Evolutionary conservation across 768 basidiomycete genomes (phyloP), one percentile per base, ranked within the genome.

Genomic region (Dioszegia crocea): DNA sequence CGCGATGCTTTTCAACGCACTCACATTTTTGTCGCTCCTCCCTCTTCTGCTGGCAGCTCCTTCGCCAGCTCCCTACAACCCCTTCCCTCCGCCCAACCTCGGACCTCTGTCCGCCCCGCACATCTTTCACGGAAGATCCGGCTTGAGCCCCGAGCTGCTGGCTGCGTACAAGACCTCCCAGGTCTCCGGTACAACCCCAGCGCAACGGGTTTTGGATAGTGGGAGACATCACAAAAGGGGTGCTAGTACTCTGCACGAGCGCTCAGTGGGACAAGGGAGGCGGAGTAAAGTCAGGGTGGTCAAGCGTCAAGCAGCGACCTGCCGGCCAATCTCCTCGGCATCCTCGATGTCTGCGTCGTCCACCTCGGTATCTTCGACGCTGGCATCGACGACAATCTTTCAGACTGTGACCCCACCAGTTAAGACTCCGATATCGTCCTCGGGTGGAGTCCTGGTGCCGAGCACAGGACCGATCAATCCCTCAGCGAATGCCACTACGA

Each of bases 51-150:
- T 64, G 17, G 57, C 52, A 4, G 36, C 41, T 1, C 54, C 59
- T 5, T 45, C 44, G 27, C 30, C 58, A n/a, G n/a, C n/a, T n/a
- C n/a, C n/a, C 9, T 63, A 61, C 36, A 60, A 67, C 27, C 58
- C 65, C 31, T 66, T 63, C 41, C 21, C 26, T n/a, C 55, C 59
- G 6, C 39, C 56, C 21, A 41, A 27, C 21, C 19, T 38, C 30
- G 49, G n/a, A 0, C 23, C 10, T 2, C n/a, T n/a, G n/a, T n/a
- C n/a, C n/a, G n/a, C 6, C 36, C 29, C 33, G 4, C 24, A 33
- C 46, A 4, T 26, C 17, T 38, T 16, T 43, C 51, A 53, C 17
- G 51, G 51, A 3, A 36, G 51, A 41, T 33, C 54, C 8, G 23
- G 36, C 48, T 19, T 56, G 26, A 56, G 16, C 19, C 44, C 23